Percentiles rank a stretch among this genome's conserved stretches.
phyloP scores from a whole-genome alignment of 768 basidiomycete genomes.

The Boletus reticulatus region DNA sequence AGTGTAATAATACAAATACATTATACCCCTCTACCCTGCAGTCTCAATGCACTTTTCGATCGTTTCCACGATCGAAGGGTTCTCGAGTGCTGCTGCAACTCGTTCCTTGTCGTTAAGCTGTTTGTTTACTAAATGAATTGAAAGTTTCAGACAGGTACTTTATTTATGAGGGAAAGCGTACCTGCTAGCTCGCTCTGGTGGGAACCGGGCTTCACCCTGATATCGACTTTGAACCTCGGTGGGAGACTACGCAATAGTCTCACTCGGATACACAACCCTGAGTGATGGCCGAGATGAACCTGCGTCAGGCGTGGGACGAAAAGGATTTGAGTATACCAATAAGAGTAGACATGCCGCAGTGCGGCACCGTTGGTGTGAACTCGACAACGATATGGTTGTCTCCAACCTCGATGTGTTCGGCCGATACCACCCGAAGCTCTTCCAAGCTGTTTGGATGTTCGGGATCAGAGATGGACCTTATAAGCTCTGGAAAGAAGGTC shows the following conservation, averaged over 20 bases:
- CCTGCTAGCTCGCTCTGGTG: constrained; percentile 94
- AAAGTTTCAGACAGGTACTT: not conserved
- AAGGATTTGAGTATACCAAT: constrained; percentile 57
- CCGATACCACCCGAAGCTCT: constrained; percentile 92
- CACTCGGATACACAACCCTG: constrained; percentile 92
- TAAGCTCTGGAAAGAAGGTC: constrained; percentile 60
- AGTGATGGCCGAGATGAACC: not conserved
- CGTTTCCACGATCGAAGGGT: constrained; percentile 78
- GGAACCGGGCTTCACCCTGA: constrained; percentile 88
- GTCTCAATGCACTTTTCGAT: constrained; percentile 75
- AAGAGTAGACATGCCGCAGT: constrained; percentile 95
- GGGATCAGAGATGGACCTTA: constrained; percentile 90
- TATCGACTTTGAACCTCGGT: constrained; percentile 91
- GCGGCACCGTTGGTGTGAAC: constrained; percentile 96
- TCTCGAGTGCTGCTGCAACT: constrained; percentile 95
- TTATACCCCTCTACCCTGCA: constrained; percentile 18
- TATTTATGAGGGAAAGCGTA: constrained; percentile 33
- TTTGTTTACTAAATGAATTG: constrained; percentile 74
- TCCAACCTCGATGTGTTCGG: constrained; percentile 69
- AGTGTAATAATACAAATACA: not conserved
- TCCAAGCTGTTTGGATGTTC: constrained; percentile 94
- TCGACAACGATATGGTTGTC: constrained; percentile 78
- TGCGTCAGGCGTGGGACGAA: not conserved
- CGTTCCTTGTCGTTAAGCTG: constrained; percentile 99
- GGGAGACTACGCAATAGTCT: constrained; percentile 87